Evolutionary conservation across 2,329 filamentous ascomycete genomes (phyloP).

Genomic region (Nothomitra cinnamomea): DNA sequence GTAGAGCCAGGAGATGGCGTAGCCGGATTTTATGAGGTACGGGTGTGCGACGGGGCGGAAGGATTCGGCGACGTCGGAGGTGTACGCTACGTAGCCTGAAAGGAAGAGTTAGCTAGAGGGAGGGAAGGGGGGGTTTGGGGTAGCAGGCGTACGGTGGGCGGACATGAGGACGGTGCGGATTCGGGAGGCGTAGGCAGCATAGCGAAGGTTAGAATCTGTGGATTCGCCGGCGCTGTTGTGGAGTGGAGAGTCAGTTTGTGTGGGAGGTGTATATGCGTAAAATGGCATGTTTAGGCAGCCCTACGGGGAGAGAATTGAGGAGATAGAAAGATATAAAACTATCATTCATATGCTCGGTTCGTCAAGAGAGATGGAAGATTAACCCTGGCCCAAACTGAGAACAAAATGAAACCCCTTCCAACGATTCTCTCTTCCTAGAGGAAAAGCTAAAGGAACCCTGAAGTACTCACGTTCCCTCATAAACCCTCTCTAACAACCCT

Average conservation of each 20-base stretch:
- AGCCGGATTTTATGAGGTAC: constrained; percentile 61
- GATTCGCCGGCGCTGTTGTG: constrained; percentile 48
- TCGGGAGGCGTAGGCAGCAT: constrained; percentile 80
- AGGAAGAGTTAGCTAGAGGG: background rate
- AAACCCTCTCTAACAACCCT: constrained; percentile 58
- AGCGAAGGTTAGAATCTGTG: constrained; percentile 72
- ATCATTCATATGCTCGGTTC: too few relatives aligned
- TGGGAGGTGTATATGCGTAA: too few relatives aligned
- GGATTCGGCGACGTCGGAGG: constrained; percentile 87
- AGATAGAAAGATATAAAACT: too few relatives aligned
- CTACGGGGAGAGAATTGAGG: background rate
- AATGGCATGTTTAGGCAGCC: too few relatives aligned
- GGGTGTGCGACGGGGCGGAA: constrained; percentile 89
- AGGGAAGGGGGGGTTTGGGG: background rate
- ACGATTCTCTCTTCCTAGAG: too few relatives aligned
- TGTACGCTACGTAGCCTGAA: constrained; percentile 71
- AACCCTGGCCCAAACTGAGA: too few relatives aligned
- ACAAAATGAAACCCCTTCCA: too few relatives aligned
- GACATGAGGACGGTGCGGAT: constrained; percentile 74
- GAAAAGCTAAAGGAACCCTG: constrained; percentile 2
- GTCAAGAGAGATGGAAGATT: too few relatives aligned
- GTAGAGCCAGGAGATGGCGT: constrained; percentile 86
- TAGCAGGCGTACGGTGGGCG: constrained; percentile 46
- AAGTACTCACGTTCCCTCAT: constrained; percentile 56
- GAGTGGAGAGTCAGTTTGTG: constrained; percentile 7